These are phyloP conservation scores for Xerocomellus amylosporus DNA, from an alignment of 768 basidiomycete genomes.

Conservation along the genomic window DNA sequence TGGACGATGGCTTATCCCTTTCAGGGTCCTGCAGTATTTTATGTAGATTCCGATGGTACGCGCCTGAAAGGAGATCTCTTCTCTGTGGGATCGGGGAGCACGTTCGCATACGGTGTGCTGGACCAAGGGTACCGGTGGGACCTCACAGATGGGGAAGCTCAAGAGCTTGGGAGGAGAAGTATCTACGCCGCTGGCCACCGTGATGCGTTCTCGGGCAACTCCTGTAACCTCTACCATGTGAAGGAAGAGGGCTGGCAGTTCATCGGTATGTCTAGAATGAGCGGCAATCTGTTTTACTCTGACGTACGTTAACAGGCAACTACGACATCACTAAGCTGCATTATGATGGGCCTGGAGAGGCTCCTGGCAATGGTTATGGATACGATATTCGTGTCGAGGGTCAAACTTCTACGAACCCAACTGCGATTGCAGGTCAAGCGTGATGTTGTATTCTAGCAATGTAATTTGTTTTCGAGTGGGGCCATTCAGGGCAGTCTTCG, in stretches of 20 bases:
- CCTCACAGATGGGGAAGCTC: constrained; percentile 86
- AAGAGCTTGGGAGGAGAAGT: constrained; percentile 88
- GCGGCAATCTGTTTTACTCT: constrained; percentile 7
- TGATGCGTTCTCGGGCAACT: constrained; percentile 95
- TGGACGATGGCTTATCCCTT: constrained; percentile 11
- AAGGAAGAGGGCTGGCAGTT: constrained; percentile 95
- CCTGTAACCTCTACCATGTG: constrained; percentile 94
- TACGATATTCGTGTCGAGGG: constrained; percentile 70
- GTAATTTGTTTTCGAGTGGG: constrained; percentile 11
- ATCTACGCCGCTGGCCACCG: constrained; percentile 98
- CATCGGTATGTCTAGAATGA: constrained; percentile 59
- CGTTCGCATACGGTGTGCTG: constrained; percentile 97
- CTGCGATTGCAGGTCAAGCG: constrained; percentile 32
- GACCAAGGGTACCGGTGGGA: constrained; percentile 97
- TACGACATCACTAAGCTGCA: constrained; percentile 90
- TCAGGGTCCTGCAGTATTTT: constrained; percentile 90
- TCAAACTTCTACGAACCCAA: constrained; percentile 51
- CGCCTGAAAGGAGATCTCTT: constrained; percentile 97
- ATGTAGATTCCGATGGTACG: constrained; percentile 96
- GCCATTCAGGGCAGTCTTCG: neutral
- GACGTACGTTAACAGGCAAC: constrained; percentile 56
- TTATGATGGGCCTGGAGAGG: constrained; percentile 80
- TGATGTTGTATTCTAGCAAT: constrained; percentile 28
- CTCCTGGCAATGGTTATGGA: constrained; percentile 74
- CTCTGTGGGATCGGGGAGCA: constrained; percentile 97